Evolutionary conservation across 208 protist genomes (phyloP), one percentile per base, ranked within the genome.

Genomic region (Endotrypanum monterogeii): DNA sequence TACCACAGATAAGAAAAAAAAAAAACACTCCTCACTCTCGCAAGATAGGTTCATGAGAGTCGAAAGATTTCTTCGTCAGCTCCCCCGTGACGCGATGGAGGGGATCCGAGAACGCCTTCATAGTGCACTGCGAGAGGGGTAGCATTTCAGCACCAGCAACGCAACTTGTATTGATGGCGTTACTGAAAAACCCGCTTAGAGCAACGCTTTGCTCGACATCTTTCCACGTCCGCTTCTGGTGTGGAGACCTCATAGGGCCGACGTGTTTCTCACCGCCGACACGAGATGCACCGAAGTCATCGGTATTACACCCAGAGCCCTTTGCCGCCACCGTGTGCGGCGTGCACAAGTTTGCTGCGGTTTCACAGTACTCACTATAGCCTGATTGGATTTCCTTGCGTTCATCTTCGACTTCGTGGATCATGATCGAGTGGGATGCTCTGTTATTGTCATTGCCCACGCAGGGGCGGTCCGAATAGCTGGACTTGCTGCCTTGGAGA

Each of bases 131-230:
- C 18, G 41, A 12, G n/a, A 4, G 39, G 9, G 23, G 32, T 12
- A 23, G 37, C 5, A 18, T 8, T 14, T 71, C 65, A 18, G 25
- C 18, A 6, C 65, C 63, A 16, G 54, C 54, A 4, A 77, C 48
- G 32, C 44, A 48, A 14, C 25, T 77, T 5, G 65, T 63, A 51
- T 71, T 77, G 0, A 65, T 23, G 1, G 69, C 44, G 56, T 35
- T 73, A 56, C 73, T 61, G 50, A 86, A 86, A 78, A 86, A 86
- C 2, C 82, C 82, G 20, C 77, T 83, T 32, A 86, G 75, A 2
- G 82, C 82, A 16, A 71, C 70, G 68, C 70, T 86, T 46, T 80
- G 52, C 67, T 83, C 76, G 6, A 82, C 82, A 51, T 74, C 54
- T 41, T 83, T 78, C 48, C 82, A 73, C 16, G 73, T 82, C 6